These are phyloP conservation scores for Hypholoma sublateritium DNA, from an alignment of 768 basidiomycete species.

Conservation along the genomic window DNA sequence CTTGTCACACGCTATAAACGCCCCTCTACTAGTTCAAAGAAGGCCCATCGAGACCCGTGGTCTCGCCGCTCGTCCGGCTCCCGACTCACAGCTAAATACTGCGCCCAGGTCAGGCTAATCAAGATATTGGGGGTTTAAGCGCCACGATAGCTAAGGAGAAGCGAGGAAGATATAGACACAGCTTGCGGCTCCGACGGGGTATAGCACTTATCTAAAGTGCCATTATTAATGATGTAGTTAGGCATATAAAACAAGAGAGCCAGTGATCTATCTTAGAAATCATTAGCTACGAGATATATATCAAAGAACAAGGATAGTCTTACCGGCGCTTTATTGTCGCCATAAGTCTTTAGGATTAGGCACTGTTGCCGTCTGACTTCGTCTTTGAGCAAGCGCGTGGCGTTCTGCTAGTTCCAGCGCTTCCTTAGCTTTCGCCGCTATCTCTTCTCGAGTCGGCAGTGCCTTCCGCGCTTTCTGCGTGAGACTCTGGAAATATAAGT, in stretches of 20 bases:
- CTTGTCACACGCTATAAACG: no score
- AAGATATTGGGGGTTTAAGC: no score
- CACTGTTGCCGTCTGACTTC: not conserved
- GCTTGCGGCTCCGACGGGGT: no score
- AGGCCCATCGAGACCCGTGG: no score
- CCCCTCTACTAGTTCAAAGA: no score
- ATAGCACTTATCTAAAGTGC: slow-evolving; percentile 49
- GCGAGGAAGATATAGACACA: no score
- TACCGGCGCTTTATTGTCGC: not conserved
- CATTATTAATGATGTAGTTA: slow-evolving; percentile 75
- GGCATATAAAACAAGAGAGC: slow-evolving; percentile 82
- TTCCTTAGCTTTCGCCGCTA: slow-evolving; percentile 21
- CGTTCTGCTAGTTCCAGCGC: not conserved
- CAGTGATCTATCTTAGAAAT: slow-evolving; percentile 61
- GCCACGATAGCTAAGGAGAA: no score
- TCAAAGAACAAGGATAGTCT: not conserved
- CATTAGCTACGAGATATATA: not conserved
- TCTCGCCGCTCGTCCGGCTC: no score
- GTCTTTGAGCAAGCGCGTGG: not conserved
- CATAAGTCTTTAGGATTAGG: not conserved
- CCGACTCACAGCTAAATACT: no score
- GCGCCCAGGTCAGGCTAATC: no score
- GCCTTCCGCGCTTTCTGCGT: slow-evolving; percentile 12
- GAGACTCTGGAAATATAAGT: slow-evolving; percentile 45
- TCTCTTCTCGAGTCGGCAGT: slow-evolving; percentile 15